These are phyloP conservation scores for Spongispora temasekensis DNA, from an alignment of 1,284 basidiomycete genomes.

Conservation along the genomic window DNA sequence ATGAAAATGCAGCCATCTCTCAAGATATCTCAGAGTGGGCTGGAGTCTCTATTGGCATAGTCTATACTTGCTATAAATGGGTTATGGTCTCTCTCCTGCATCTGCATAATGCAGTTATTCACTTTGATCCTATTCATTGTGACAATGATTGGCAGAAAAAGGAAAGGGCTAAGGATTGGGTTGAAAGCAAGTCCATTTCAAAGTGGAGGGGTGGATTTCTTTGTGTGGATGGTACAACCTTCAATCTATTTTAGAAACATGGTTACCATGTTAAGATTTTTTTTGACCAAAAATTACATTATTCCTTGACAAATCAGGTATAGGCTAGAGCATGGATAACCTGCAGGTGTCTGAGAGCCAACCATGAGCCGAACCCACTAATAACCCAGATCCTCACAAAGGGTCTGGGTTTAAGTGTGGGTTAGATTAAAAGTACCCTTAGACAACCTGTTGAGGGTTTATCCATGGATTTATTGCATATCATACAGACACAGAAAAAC, in stretches of 20 bases:
- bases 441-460: no score
- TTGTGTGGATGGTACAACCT: constrained; percentile 13
- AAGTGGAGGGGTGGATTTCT: constrained; percentile 9
- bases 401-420: no score
- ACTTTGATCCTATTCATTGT: constrained; percentile 5
- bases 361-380: no score
- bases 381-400: no score
- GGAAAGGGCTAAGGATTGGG: constrained; percentile 1
- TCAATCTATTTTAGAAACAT: constrained; percentile 21
- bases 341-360: no score
- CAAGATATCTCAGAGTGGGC: constrained; percentile 38
- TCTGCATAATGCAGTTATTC: constrained; percentile 3
- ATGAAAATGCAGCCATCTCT: constrained; percentile 36
- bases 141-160: not conserved
- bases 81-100: constrained; percentile 13
- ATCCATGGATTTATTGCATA: no score
- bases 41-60: constrained; percentile 29
- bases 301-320: constrained; percentile 17
- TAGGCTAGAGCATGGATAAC: no score
- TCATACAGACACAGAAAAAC: no score
- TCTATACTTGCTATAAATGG: constrained; percentile 28
- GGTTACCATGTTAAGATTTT: constrained; percentile 15
- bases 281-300: constrained; percentile 15
- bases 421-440: no score
- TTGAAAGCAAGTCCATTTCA: not conserved